These are phyloP conservation scores for Eruca vesicaria DNA, from an alignment of 441 rosid genomes.

Conservation along the genomic window DNA sequence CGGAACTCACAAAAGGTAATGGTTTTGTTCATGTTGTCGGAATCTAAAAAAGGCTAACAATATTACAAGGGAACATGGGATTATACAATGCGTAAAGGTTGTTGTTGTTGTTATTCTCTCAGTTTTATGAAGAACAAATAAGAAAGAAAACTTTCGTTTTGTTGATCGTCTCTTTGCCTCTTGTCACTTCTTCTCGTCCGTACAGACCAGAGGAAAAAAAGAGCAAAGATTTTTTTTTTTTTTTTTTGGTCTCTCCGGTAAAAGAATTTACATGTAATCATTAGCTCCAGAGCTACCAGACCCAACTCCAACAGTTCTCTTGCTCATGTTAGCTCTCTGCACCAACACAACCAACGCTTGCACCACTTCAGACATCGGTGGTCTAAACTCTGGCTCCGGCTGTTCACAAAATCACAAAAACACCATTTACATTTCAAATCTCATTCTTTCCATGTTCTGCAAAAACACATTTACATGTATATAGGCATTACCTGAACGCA, in stretches of 20 bases:
- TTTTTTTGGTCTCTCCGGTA: constrained; percentile 9
- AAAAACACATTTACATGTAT: not conserved
- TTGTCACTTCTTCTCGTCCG: constrained; percentile 14
- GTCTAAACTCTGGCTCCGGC: constrained; percentile 14
- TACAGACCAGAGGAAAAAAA: not conserved
- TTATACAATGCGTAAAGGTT: not conserved
- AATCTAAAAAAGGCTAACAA: constrained; percentile 22
- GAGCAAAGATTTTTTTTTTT: not conserved
- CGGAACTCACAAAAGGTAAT: constrained; percentile 11
- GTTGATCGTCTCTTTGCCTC: constrained; percentile 5
- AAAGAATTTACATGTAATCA: constrained; percentile 39
- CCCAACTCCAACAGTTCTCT: constrained; percentile 54
- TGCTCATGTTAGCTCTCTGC: constrained; percentile 63
- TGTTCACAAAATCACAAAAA: constrained; percentile 10
- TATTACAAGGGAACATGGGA: not conserved
- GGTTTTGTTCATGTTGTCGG: constrained; percentile 6
- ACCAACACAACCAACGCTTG: constrained; percentile 52
- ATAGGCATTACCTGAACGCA: not conserved
- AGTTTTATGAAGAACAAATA: not conserved
- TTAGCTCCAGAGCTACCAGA: constrained; percentile 37
- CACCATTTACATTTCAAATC: constrained; percentile 3
- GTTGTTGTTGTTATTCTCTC: not conserved
- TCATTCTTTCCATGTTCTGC: not conserved
- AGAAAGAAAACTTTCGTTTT: not conserved
- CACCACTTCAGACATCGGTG: constrained; percentile 5